A percentile compares a stretch with the other conserved stretches of the same genome.
phyloP scores from a whole-genome alignment of 768 basidiomycete genomes.

The Lactarius hengduanensis region DNA sequence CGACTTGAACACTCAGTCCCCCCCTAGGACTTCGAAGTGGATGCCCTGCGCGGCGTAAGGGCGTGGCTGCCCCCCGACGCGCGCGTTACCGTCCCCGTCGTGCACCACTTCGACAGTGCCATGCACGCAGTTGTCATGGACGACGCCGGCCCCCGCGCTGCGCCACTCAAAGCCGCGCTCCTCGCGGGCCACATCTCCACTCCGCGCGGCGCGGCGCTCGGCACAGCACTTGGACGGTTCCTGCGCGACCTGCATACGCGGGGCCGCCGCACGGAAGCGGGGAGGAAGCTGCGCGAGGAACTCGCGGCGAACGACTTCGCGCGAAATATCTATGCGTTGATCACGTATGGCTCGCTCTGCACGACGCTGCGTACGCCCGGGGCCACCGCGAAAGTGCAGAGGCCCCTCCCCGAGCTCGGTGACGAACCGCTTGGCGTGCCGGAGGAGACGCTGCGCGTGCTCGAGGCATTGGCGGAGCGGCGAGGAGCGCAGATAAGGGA shows the following conservation, averaged over 20 bases:
- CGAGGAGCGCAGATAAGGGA: slow-evolving; percentile 36
- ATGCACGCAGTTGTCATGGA: slow-evolving; percentile 59
- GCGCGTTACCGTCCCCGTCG: slow-evolving; percentile 47
- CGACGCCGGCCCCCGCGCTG: slow-evolving; percentile 47
- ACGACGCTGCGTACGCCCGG: slow-evolving; percentile 28
- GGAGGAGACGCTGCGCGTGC: slow-evolving; percentile 37
- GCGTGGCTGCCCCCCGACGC: slow-evolving; percentile 39
- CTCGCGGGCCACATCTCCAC: slow-evolving; percentile 35
- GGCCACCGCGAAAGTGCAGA: background rate
- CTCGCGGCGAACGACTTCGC: slow-evolving; percentile 38
- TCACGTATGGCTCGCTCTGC: slow-evolving; percentile 47
- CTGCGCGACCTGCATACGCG: slow-evolving; percentile 51
- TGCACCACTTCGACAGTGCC: slow-evolving; percentile 50
- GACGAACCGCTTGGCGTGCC: slow-evolving; percentile 45
- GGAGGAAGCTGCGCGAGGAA: slow-evolving; percentile 6
- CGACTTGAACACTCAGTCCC: background rate
- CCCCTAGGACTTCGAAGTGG: slow-evolving; percentile 43
- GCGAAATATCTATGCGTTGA: slow-evolving; percentile 41
- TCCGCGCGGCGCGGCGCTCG: slow-evolving; percentile 44
- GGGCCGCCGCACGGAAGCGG: slow-evolving; percentile 35
- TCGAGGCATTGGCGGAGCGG: slow-evolving; percentile 37
- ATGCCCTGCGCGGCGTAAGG: slow-evolving; percentile 48
- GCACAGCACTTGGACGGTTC: slow-evolving; percentile 53
- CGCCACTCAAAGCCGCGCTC: slow-evolving; percentile 44
- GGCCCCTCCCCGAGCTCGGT: slow-evolving; percentile 30